These are phyloP conservation scores for Botrytis galanthina DNA, from an alignment of 2,329 filamentous ascomycete genomes.

Conservation along the genomic window DNA sequence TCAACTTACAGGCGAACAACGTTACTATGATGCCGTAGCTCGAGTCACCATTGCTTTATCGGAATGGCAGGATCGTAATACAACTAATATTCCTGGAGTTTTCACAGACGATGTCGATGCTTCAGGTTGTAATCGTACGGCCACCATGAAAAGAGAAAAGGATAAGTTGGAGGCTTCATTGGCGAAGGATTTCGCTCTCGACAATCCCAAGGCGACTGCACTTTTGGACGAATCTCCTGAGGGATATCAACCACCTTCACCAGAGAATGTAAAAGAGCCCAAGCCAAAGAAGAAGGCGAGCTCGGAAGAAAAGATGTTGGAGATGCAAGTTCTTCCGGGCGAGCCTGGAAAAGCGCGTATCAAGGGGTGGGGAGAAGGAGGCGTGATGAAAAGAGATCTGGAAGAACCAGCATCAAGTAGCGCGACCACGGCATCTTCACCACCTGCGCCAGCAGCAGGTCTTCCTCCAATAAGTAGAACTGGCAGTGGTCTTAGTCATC, in stretches of 20 bases:
- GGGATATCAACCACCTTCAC: slow-evolving; percentile 36
- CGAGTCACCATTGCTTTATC: slow-evolving; percentile 80
- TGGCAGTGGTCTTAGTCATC: not conserved
- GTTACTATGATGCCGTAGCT: slow-evolving; percentile 87
- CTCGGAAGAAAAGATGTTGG: slow-evolving; percentile 26
- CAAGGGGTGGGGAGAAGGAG: slow-evolving; percentile 29
- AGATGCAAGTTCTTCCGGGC: slow-evolving; percentile 35
- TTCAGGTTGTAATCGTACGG: slow-evolving; percentile 65
- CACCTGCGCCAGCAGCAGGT: not conserved
- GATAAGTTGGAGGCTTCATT: slow-evolving; percentile 11
- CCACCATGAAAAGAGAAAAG: not conserved
- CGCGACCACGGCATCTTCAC: slow-evolving; percentile 8
- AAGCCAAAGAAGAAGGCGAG: slow-evolving; percentile 28
- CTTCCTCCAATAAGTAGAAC: not conserved
- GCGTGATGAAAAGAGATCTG: slow-evolving; percentile 28
- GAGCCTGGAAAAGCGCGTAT: slow-evolving; percentile 32
- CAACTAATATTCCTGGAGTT: slow-evolving; percentile 68
- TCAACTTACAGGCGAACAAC: slow-evolving; percentile 76
- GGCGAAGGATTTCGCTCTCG: slow-evolving; percentile 19
- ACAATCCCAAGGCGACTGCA: slow-evolving; percentile 13
- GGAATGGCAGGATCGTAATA: slow-evolving; percentile 64
- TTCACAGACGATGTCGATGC: slow-evolving; percentile 78
- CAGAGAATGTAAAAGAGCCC: slow-evolving; percentile 26
- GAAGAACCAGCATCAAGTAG: not conserved
- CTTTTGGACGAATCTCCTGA: slow-evolving; percentile 26